Percentiles rank a stretch among this genome's conserved stretches.
Conservation (phyloP, 495 filamentous ascomycete species). For the Penicillium bialowiezense region DNA sequence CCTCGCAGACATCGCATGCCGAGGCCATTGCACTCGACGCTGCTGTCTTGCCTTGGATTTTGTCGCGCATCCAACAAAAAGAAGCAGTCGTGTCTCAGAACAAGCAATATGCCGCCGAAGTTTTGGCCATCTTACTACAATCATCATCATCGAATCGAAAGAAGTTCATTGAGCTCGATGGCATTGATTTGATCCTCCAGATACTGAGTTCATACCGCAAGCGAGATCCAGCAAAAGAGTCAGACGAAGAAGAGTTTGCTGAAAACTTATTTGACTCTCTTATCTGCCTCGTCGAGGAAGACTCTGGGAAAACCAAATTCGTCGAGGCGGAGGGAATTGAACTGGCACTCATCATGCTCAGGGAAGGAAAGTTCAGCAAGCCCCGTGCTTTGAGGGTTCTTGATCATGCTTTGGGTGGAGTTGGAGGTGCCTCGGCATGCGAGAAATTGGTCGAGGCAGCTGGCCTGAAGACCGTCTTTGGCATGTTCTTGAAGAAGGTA, state of each 20-base stretch:
- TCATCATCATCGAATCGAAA: slow-evolving; percentile 62
- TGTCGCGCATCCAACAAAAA: slow-evolving; percentile 62
- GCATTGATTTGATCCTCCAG: slow-evolving; percentile 77
- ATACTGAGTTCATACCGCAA: slow-evolving; percentile 85
- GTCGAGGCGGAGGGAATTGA: slow-evolving; percentile 90
- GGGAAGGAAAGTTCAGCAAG: slow-evolving; percentile 78
- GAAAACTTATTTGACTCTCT: slow-evolving; percentile 88
- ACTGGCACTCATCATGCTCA: slow-evolving; percentile 84
- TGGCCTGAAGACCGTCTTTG: slow-evolving; percentile 81
- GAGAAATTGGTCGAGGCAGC: slow-evolving; percentile 75
- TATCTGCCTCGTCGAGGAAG: slow-evolving; percentile 74
- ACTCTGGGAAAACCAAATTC: slow-evolving; percentile 75
- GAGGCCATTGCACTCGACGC: slow-evolving; percentile 69
- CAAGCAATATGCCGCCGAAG: slow-evolving; percentile 91
- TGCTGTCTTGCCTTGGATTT: slow-evolving; percentile 69
- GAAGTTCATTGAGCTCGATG: slow-evolving; percentile 63
- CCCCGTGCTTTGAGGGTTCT: slow-evolving; percentile 71
- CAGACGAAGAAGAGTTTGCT: slow-evolving; percentile 89
- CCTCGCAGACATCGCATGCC: slow-evolving; percentile 62
- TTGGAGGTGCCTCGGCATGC: slow-evolving; percentile 57
- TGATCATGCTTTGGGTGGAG: slow-evolving; percentile 74
- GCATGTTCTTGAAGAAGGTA: slow-evolving; percentile 85
- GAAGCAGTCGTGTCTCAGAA: slow-evolving; percentile 74
- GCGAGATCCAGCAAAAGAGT: slow-evolving; percentile 80
- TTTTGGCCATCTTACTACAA: slow-evolving; percentile 82